A percentile compares a stretch with the other conserved stretches of the same genome.
Conservation (phyloP, 495 filamentous ascomycete species). For the Chaetomium fimeti region DNA sequence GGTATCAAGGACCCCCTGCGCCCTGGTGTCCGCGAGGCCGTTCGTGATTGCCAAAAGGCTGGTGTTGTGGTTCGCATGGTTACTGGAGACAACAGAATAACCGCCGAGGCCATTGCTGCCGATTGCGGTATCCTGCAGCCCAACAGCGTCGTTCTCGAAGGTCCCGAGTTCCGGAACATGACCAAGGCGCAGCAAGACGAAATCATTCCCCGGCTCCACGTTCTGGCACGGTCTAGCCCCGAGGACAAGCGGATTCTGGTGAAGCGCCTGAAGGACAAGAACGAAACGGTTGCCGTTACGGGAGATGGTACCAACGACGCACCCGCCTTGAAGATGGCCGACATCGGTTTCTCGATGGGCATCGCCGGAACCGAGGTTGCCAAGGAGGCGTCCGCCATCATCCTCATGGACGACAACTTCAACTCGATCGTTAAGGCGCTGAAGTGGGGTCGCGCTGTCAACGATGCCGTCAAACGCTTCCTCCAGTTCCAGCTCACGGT, state of each 20-base stretch:
- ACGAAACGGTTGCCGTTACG: slow-evolving; percentile 82
- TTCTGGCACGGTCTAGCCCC: slow-evolving; percentile 81
- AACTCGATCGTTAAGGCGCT: slow-evolving; percentile 81
- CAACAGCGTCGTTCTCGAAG: slow-evolving; percentile 77
- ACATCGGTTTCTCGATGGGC: slow-evolving; percentile 92
- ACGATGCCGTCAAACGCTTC: slow-evolving; percentile 88
- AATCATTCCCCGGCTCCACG: slow-evolving; percentile 71
- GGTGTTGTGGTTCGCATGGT: slow-evolving; percentile 90
- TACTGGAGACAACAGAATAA: slow-evolving; percentile 80
- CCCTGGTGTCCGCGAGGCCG: slow-evolving; percentile 73
- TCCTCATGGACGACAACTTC: slow-evolving; percentile 91
- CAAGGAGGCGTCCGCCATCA: slow-evolving; percentile 89
- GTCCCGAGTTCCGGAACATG: slow-evolving; percentile 76
- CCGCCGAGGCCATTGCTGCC: slow-evolving; percentile 75
- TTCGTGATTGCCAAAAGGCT: slow-evolving; percentile 68
- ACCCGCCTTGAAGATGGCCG: slow-evolving; percentile 78
- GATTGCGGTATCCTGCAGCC: slow-evolving; percentile 80
- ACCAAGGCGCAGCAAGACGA: slow-evolving; percentile 67
- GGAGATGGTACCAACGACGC: slow-evolving; percentile 91
- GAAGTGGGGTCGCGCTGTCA: slow-evolving; percentile 87
- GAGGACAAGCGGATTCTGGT: slow-evolving; percentile 86
- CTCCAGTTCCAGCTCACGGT: slow-evolving; percentile 91
- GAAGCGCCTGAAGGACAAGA: slow-evolving; percentile 66
- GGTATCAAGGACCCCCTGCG: slow-evolving; percentile 89
- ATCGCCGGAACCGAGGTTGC: slow-evolving; percentile 90